Evolutionary conservation across 768 basidiomycete species (phyloP).

Genomic region (Fistulinella prunicolor): DNA sequence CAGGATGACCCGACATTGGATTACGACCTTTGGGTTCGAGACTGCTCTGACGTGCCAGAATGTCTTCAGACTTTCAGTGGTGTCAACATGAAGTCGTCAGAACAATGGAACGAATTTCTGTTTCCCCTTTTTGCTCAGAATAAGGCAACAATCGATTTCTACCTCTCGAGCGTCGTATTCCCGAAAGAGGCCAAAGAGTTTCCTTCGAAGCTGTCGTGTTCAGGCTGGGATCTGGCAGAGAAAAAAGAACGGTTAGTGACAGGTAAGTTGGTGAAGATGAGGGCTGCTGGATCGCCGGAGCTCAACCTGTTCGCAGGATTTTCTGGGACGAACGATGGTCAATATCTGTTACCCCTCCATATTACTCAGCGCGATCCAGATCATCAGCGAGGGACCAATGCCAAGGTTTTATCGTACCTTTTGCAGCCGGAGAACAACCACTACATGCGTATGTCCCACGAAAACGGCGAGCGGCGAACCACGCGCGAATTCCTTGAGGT

Average conservation of each 20-base stretch:
- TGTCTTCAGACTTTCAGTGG: conserved; percentile 14
- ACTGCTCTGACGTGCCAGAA: conserved; percentile 17
- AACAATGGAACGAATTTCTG: conserved; percentile 22
- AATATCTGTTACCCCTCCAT: conserved; percentile 37
- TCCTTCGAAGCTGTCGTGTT: conserved; percentile 32
- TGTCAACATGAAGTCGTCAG: conserved; percentile 30
- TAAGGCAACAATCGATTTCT: conserved; percentile 35
- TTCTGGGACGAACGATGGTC: conserved; percentile 41
- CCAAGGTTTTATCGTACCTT: conserved; percentile 34
- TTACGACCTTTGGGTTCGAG: conserved; percentile 33
- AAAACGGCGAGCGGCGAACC: conserved; percentile 14
- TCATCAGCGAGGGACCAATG: conserved; percentile 43
- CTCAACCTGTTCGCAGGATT: conserved; percentile 22
- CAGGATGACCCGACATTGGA: conserved; percentile 32
- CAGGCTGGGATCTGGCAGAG: conserved; percentile 39
- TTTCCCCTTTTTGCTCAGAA: conserved; percentile 31
- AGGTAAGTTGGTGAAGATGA: conserved; percentile 5
- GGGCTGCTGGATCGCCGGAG: rapidly evolving
- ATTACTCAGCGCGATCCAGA: conserved; percentile 30
- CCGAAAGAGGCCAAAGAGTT: conserved; percentile 39
- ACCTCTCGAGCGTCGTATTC: conserved; percentile 36
- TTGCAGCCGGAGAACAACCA: conserved; percentile 23
- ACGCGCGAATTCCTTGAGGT: conserved; percentile 23
- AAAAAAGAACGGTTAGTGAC: conserved; percentile 16
- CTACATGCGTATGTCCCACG: conserved; percentile 13